phyloP scores from a whole-genome alignment of 371 early-diverging fungal genomes.

The Nematocida major region DNA sequence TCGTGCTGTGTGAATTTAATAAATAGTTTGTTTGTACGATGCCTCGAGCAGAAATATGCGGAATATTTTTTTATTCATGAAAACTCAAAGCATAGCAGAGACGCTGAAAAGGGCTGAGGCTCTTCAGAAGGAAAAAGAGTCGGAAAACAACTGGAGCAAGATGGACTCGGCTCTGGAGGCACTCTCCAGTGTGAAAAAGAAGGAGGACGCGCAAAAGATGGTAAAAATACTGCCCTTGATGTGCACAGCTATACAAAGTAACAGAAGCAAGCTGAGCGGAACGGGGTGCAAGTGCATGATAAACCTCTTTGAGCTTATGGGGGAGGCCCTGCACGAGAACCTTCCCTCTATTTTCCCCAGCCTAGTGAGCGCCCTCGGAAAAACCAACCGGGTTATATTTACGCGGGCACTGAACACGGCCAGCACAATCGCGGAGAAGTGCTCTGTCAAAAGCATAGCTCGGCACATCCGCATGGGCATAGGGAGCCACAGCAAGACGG shows the following conservation, averaged over 20 bases:
- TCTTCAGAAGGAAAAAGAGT: constrained; percentile 43
- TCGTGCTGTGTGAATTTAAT: not conserved
- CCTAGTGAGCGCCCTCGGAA: constrained; percentile 7
- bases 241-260: constrained; percentile 25
- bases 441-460: not conserved
- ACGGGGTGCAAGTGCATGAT: constrained; percentile 23
- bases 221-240: constrained; percentile 6
- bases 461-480: not conserved
- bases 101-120: not conserved
- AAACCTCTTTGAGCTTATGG: constrained; percentile 5
- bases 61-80: constrained; percentile 43
- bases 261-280: constrained; percentile 47
- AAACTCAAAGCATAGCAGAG: constrained; percentile 18
- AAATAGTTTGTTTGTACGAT: not conserved
- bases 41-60: not conserved
- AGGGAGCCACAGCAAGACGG: not conserved
- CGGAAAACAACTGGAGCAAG: constrained; percentile 49
- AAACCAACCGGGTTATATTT: constrained; percentile 38
- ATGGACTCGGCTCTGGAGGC: constrained; percentile 34
- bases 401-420: constrained; percentile 4
- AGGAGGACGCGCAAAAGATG: not conserved
- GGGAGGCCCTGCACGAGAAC: constrained; percentile 2
- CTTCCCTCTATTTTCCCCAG: constrained; percentile 5
- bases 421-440: not conserved
- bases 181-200: not conserved